Evolutionary conservation across 2,329 filamentous ascomycete species (phyloP).

Genomic region (Iodosphaeria phyllophila): DNA sequence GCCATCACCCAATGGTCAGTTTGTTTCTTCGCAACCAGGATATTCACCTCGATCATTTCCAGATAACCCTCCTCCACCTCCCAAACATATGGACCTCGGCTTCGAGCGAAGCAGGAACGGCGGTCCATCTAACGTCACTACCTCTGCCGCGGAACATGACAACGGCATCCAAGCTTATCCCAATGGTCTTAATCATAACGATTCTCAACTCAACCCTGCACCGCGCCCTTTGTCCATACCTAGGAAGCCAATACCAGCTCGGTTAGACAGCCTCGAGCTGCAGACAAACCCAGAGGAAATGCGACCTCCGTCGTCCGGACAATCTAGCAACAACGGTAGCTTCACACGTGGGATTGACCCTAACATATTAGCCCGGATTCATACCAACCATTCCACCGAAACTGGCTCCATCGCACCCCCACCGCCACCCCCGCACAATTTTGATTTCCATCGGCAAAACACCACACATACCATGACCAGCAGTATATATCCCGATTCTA

Average conservation of each 20-base stretch:
- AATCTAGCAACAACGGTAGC: constrained; percentile 20
- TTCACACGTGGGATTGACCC: constrained; percentile 24
- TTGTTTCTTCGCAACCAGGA: too few relatives aligned
- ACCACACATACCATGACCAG: constrained; percentile 18
- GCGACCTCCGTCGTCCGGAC: constrained; percentile 14
- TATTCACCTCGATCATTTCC: too few relatives aligned
- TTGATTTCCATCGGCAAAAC: constrained; percentile 16
- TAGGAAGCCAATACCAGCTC: constrained; percentile 32
- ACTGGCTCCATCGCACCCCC: constrained; percentile 4
- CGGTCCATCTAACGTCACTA: too few relatives aligned
- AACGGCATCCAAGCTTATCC: too few relatives aligned
- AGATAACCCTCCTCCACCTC: too few relatives aligned
- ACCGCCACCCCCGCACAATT: constrained; percentile 3
- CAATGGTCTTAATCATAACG: too few relatives aligned
- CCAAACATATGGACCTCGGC: too few relatives aligned
- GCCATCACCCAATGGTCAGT: too few relatives aligned
- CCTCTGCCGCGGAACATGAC: too few relatives aligned
- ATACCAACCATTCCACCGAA: constrained; percentile 13
- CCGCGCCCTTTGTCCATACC: constrained; percentile 23
- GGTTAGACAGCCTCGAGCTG: constrained; percentile 16
- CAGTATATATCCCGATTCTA: constrained; percentile 41
- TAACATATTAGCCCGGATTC: constrained; percentile 28
- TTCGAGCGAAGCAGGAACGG: too few relatives aligned
- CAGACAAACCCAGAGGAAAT: constrained; percentile 19
- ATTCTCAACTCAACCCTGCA: too few relatives aligned